Evolutionary conservation across 352 stramenopile genomes (phyloP), one percentile per base, ranked within the genome.

Genomic region (Pythium brassicae): DNA sequence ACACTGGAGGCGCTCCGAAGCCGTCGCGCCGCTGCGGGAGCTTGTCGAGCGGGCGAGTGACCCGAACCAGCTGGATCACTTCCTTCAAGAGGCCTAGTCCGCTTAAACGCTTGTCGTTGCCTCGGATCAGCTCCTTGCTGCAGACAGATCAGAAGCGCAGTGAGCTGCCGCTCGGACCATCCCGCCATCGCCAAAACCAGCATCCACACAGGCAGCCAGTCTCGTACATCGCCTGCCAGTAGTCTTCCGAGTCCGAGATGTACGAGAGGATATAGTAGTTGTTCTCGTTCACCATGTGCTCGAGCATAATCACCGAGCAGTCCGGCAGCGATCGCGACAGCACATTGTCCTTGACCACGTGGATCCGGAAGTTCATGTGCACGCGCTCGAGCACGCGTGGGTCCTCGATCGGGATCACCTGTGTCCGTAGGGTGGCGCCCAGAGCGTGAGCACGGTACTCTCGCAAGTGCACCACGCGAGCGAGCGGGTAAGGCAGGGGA

Each of bases 281-380:
- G 69, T 94, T 92, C 52, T 94, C 84, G 62, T 92, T 92, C 44
- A 80, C 57, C 58, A 94, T 82, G 53, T 90, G 80, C 35, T 92
- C 83, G 26, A 94, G 62, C 71, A 92, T 79, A 47, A 92, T 72
- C 35, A 86, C 77, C 25, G 77, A 83, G 49, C 77, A 74, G 55
- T 94, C 84, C 0, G 82, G 80, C 10, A 94, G 55, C 40, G 79
- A 84, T n/a, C 84, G 78, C 39, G 80, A 83, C 19, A 94, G 47
- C 44, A 94, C 76, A 50, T 91, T 92, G 61, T 94, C 84, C 51
- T 92, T 94, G 59, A 94, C 89, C 53, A 92, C 84, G 52, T 92
- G 81, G 59, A 94, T 92, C 39, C 84, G 84, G 53, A 86, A 94
- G 65, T 94, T 94, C 64, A 89, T 78, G 55, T 94, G 84, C 20